phyloP scores from a whole-genome alignment of 1,284 basidiomycete species.

The Vanrija humicola region DNA sequence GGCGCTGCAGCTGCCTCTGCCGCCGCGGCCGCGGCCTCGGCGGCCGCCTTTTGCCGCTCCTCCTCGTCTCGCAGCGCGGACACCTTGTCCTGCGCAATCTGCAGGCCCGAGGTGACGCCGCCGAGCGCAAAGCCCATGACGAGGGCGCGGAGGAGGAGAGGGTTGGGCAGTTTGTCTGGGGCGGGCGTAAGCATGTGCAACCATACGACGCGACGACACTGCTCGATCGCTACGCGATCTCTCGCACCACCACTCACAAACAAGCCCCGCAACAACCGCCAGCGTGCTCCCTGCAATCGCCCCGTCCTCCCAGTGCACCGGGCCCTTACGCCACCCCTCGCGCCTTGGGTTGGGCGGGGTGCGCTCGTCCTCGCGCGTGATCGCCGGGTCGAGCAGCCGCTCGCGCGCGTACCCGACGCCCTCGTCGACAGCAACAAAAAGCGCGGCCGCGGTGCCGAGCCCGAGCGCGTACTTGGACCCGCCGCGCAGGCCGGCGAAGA shows the following conservation, averaged over 20 bases:
- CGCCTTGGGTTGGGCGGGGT: conserved; percentile 12
- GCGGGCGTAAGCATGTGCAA: background rate
- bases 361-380: conserved; percentile 4
- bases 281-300: conserved; percentile 36
- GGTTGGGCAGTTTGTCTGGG: conserved; percentile 41
- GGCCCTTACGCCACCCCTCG: conserved; percentile 33
- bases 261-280: conserved; percentile 27
- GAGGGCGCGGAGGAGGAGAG: conserved; percentile 31
- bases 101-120: conserved; percentile 26
- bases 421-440: conserved; percentile 41
- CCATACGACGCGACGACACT: background rate
- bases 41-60: conserved; percentile 9
- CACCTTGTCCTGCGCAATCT: conserved; percentile 35
- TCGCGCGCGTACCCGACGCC: conserved; percentile 34
- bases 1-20: background rate
- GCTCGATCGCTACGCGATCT: background rate
- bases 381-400: conserved; percentile 8
- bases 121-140: conserved; percentile 39
- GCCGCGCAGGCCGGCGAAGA: conserved; percentile 32
- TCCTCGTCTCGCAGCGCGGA: conserved; percentile 20
- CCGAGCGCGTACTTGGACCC: conserved; percentile 35
- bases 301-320: conserved; percentile 39
- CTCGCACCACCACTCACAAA: conserved; percentile 29
- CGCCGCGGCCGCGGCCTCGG: conserved; percentile 4
- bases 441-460: conserved; percentile 32